Evolutionary conservation across 2,329 filamentous ascomycete genomes (phyloP).

Genomic region (Geosmithia putterillii): DNA sequence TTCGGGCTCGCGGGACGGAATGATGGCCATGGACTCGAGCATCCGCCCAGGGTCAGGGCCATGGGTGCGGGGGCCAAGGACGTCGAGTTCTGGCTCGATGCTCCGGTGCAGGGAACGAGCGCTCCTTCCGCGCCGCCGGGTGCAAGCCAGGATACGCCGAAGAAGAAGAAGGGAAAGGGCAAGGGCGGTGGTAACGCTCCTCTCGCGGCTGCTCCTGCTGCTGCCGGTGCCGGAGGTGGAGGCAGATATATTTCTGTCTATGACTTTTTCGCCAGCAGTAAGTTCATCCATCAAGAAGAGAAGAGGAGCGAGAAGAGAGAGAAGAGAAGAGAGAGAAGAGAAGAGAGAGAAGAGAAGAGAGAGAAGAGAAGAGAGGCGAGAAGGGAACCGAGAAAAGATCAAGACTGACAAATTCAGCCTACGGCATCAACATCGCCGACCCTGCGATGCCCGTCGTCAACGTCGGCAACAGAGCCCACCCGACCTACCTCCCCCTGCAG

Average conservation of each 20-base stretch:
- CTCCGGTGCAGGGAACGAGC: background rate
- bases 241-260: slow-evolving; percentile 22
- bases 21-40: background rate
- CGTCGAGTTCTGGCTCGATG: slow-evolving; percentile 16
- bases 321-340: too few species aligned
- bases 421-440: slow-evolving; percentile 17
- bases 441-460: slow-evolving; percentile 51
- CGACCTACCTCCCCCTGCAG: slow-evolving; percentile 56
- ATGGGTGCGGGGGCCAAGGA: slow-evolving; percentile 18
- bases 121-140: slow-evolving; percentile 8
- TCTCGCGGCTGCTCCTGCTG: background rate
- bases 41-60: slow-evolving; percentile 11
- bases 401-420: slow-evolving; percentile 14
- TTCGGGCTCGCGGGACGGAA: slow-evolving; percentile 9
- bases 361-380: too few species aligned
- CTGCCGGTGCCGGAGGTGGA: slow-evolving; percentile 6
- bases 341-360: too few species aligned
- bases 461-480: slow-evolving; percentile 42
- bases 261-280: slow-evolving; percentile 32
- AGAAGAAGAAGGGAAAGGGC: slow-evolving; percentile 14
- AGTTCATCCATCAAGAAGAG: slow-evolving; percentile 10
- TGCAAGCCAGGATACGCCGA: slow-evolving; percentile 9
- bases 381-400: background rate
- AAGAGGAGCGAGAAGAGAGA: too few species aligned
- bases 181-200: slow-evolving; percentile 1